Evolutionary conservation across 2,329 filamentous ascomycete species (phyloP), one percentile per base, ranked within the genome.

Genomic region (Aspergillus clavatus): DNA sequence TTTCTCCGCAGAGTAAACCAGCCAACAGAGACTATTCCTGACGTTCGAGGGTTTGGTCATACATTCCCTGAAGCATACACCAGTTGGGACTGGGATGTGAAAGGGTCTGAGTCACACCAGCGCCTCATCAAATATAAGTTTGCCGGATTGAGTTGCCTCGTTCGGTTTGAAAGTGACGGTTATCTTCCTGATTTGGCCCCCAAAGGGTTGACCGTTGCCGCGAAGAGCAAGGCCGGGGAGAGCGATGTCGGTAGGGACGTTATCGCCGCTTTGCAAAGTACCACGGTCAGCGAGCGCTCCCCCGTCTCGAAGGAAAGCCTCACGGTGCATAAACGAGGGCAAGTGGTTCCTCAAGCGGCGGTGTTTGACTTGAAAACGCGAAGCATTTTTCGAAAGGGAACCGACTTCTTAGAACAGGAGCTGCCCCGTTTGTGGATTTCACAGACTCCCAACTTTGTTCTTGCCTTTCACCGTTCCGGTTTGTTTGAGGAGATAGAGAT

Each of bases 1-100:
- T 74, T 88, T 39, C 61, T 83, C 10, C 78, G 83, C 1, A 72
- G 78, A 18, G 82, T 84, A 54, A 81, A 79, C 36, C 74, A 77
- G 0, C 80, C 82, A 0, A 75, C 61, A 0, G 79, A 84, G 52
- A 57, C 71, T 0, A 80, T 87, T 4, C 52, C 65, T 0, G 71
- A 71, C n/a, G 65, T 87, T 0, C 54, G 54, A 12, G 84, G 84
- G 0, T 86, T 73, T 53, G 83, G 83, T 0, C 82, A 87, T 53
- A 74, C 79, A 0, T 87, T 88, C 51, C 81, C 80, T 0, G 80
- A 86, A 38, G 71, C 72, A 1, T 82, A 86, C 55, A 87, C 84
- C 0, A 79, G 72, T 0, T 87, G 83, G 82, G 75, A 78, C 7
- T 8, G 54, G 0, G 72, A 72, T 1, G 75, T 81, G 0, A 72